phyloP scores from a whole-genome alignment of 2,329 filamentous ascomycete species.

The Trichoderma guizhouense region DNA sequence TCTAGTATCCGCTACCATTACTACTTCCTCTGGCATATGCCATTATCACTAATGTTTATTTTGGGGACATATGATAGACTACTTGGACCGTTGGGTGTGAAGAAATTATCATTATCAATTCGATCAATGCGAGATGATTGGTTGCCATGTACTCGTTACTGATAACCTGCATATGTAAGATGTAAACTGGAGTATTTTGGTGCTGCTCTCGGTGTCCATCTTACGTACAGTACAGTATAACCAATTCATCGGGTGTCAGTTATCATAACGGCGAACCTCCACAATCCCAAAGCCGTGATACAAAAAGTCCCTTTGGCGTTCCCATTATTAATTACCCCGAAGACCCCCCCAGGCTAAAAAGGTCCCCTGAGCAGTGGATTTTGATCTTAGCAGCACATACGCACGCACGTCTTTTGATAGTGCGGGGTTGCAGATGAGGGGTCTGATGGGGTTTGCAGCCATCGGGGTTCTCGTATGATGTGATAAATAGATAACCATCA shows the following conservation, averaged over 20 bases:
- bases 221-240: background rate
- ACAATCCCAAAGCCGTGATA: background rate
- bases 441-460: background rate
- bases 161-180: background rate
- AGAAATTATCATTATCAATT: too few species aligned
- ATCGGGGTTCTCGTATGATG: constrained; percentile 9
- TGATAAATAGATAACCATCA: background rate
- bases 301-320: background rate
- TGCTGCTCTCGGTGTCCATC: background rate
- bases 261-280: background rate
- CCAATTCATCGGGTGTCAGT: background rate
- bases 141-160: too few species aligned
- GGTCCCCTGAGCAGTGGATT: background rate
- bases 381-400: background rate
- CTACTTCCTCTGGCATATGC: too few species aligned
- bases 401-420: background rate
- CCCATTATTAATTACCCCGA: background rate
- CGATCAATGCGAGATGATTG: too few species aligned
- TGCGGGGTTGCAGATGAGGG: constrained; percentile 19
- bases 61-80: too few species aligned
- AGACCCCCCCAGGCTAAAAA: background rate
- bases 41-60: too few species aligned
- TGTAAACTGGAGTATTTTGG: background rate
- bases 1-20: too few species aligned
- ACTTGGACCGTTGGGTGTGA: too few species aligned